Conservation (phyloP, 306 rosid species). For the Cicer judaicum region DNA sequence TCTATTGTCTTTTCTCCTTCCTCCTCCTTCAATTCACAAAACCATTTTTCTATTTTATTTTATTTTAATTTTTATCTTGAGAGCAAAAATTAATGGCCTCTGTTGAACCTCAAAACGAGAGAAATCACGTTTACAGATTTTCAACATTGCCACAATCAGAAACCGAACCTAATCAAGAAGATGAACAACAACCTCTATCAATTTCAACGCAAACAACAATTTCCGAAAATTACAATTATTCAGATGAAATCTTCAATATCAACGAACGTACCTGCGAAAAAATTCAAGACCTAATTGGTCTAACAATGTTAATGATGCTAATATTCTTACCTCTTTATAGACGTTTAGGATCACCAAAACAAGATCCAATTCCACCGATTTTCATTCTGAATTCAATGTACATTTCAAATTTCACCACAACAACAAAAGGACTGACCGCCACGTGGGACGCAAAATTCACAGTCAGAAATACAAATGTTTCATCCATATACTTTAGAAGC, state of each 20-base stretch:
- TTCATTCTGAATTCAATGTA: constrained; percentile 51
- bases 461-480: constrained; percentile 45
- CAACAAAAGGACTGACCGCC: neutral
- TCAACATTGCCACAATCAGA: constrained; percentile 47
- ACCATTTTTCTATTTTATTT: neutral
- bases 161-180: neutral
- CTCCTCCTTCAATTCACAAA: neutral
- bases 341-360: constrained; percentile 26
- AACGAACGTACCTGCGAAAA: constrained; percentile 15
- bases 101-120: constrained; percentile 38
- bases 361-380: constrained; percentile 45
- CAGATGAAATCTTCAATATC: neutral
- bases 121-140: constrained; percentile 34
- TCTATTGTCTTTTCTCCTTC: neutral
- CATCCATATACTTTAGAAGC: constrained; percentile 44
- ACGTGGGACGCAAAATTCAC: constrained; percentile 53
- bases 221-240: neutral
- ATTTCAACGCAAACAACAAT: neutral
- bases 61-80: too few relatives aligned
- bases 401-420: constrained; percentile 46
- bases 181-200: constrained; percentile 15
- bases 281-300: constrained; percentile 43
- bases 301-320: constrained; percentile 38
- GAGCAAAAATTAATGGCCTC: neutral
- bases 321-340: constrained; percentile 39